Evolutionary conservation across 169 alveolate species (phyloP), one percentile per base, ranked within the genome.

Genomic region (Miamiensis avidus): DNA sequence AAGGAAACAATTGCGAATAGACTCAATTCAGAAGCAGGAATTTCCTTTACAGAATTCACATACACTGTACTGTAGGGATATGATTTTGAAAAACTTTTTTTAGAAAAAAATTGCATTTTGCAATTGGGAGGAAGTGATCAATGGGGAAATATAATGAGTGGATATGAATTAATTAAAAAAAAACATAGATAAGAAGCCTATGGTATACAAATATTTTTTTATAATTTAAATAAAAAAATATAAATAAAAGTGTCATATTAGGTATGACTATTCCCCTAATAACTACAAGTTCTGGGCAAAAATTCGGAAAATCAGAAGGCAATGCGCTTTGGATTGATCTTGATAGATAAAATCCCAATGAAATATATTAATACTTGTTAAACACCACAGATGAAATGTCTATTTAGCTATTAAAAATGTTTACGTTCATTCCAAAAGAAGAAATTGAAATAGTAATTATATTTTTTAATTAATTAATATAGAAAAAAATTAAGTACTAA

Each of bases 71-170:
- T 89, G 26, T 77, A 92, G 75, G 91, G 92, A 29, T 89, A 92
- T 82, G 95, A 92, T 64, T 92, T 89, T 82, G 87, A 85, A 26
- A 81, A 78, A 29, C 76, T 92, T 29, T 74, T 81, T 34, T 33
- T 76, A 76, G 81, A 86, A 11, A 74, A 88, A 69, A 75, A 86
- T 74, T 90, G 94, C 72, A 83, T 78, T 1, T 29, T 92, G 1
- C 77, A 92, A 78, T 65, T 92, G 27, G 96, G 96, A 49, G 96
- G 96, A 0, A 88, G 93, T 76, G 96, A 92, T 82, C 76, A 92
- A 74, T 92, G 96, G 96, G 96, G 96, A 27, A 92, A 92, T 86
- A 92, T 92, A 28, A 91, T 92, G 0, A 86, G 90, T 86, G 96
- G 96, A 0, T 74, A 84, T 64, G 96, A 92, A 65, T 78, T 89